Percentiles rank a stretch among this genome's conserved stretches.
Conservation (phyloP, 2,329 filamentous ascomycete genomes). For the Colletotrichum phormii region DNA sequence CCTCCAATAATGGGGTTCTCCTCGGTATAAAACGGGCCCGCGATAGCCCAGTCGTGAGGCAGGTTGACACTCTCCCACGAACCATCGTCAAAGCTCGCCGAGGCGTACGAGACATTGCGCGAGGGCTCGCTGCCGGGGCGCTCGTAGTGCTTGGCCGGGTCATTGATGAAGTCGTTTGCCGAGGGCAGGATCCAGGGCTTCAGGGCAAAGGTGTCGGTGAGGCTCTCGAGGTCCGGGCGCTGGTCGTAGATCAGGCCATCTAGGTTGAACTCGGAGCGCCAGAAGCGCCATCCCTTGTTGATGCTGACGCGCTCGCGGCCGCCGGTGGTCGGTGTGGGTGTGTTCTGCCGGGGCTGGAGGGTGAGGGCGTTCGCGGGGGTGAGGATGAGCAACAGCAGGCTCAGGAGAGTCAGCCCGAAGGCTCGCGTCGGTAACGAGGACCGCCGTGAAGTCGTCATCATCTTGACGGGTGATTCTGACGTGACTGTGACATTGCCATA, state of each 20-base stretch:
- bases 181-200: constrained; percentile 56
- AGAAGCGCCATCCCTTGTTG: constrained; percentile 53
- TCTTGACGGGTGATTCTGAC: not conserved
- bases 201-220: constrained; percentile 39
- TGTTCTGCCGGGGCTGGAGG: constrained; percentile 3
- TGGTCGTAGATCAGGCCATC: constrained; percentile 47
- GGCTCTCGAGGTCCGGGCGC: constrained; percentile 39
- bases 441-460: not conserved
- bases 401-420: not conserved
- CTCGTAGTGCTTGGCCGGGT: constrained; percentile 43
- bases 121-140: constrained; percentile 45
- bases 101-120: constrained; percentile 46
- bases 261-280: constrained; percentile 48
- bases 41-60: constrained; percentile 63
- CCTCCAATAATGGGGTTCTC: constrained; percentile 49
- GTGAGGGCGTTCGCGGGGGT: not conserved
- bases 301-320: constrained; percentile 45
- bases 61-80: constrained; percentile 54
- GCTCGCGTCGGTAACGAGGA: not conserved
- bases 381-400: not conserved
- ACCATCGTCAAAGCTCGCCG: constrained; percentile 51
- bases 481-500: not conserved
- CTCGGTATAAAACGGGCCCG: constrained; percentile 55
- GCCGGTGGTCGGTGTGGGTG: not conserved
- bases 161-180: constrained; percentile 53